phyloP scores from a whole-genome alignment of 169 alveolate genomes.

The Plasmodium vivax region DNA sequence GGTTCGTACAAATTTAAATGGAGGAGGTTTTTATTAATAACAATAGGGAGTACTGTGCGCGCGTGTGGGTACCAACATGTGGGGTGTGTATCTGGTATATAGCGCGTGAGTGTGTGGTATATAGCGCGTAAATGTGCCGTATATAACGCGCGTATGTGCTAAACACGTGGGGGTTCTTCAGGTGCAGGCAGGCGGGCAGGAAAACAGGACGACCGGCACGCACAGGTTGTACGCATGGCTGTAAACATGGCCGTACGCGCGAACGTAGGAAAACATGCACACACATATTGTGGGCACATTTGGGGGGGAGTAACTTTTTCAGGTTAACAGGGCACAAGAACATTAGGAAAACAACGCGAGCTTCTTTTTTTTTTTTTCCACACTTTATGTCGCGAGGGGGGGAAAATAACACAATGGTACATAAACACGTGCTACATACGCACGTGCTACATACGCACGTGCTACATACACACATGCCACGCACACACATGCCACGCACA shows the following conservation, averaged over 20 bases:
- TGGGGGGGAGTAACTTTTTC: not conserved
- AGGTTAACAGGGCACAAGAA: not conserved
- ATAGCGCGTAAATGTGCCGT: not conserved
- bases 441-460: no score
- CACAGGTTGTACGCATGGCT: not conserved
- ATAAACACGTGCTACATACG: not conserved
- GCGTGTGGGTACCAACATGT: not conserved
- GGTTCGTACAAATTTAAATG: constrained; percentile 44
- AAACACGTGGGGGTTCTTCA: not conserved
- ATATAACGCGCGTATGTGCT: not conserved
- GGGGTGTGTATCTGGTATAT: not conserved
- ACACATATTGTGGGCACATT: not conserved
- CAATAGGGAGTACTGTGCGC: not conserved
- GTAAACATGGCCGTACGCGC: not conserved
- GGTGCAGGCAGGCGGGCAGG: not conserved
- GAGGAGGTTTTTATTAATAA: not conserved
- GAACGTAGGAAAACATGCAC: not conserved
- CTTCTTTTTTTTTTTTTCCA: not conserved
- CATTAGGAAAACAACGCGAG: not conserved
- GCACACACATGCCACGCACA: not conserved
- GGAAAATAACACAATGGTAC: not conserved
- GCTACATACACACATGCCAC: not conserved
- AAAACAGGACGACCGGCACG: not conserved
- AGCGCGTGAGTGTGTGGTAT: not conserved
- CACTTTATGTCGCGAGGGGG: not conserved